Conservation (phyloP, 192 early-diverging fungal species). For the Gryganskiella cystojenkinii region DNA sequence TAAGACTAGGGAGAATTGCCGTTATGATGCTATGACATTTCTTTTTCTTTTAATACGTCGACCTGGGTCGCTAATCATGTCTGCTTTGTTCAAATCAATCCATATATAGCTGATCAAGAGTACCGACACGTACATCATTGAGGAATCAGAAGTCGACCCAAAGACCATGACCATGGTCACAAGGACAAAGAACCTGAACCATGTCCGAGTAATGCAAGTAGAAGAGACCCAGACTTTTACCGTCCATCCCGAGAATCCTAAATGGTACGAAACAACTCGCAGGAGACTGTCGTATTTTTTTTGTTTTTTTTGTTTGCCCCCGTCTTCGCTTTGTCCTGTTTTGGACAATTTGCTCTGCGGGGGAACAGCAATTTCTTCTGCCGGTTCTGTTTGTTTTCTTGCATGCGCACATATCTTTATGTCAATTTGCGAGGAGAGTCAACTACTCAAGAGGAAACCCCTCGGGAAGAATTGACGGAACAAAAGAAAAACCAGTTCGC, state of each 20-base stretch:
- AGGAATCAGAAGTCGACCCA: slow-evolving; percentile 89
- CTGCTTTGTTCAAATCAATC: background rate
- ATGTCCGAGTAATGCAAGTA: slow-evolving; percentile 92
- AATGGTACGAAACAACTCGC: slow-evolving; percentile 36
- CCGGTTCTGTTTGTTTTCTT: background rate
- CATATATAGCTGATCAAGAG: slow-evolving; percentile 76
- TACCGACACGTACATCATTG: slow-evolving; percentile 91
- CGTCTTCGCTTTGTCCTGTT: background rate
- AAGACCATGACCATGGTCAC: slow-evolving; percentile 81
- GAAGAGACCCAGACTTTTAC: slow-evolving; percentile 89
- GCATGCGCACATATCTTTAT: no score
- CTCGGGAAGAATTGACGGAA: background rate
- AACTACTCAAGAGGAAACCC: no score
- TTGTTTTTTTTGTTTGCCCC: background rate
- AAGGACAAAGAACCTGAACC: slow-evolving; percentile 89
- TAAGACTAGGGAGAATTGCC: no score
- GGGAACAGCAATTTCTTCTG: background rate
- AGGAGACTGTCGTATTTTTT: background rate
- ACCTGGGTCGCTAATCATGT: no score
- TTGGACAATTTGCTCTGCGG: background rate
- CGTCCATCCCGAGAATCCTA: slow-evolving; percentile 60
- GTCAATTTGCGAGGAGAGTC: no score
- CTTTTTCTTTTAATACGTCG: background rate
- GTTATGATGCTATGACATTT: slow-evolving; percentile 20
- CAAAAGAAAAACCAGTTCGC: background rate